A percentile compares a stretch with the other conserved stretches of the same genome.
These are phyloP conservation scores for Effrenium voratum DNA, from an alignment of 73 alveolate species.

Conservation along the genomic window DNA sequence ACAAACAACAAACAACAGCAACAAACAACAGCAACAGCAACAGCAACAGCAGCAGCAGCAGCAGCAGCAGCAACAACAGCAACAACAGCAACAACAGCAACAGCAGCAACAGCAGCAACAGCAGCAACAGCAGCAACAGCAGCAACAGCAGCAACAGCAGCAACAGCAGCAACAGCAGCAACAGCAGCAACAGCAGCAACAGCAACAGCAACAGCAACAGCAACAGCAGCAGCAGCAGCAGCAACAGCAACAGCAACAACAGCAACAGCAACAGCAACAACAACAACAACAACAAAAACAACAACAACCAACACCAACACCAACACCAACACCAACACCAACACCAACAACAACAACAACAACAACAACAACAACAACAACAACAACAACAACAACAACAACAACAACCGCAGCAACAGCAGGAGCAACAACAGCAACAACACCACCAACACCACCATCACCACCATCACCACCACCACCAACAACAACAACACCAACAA, in stretches of 20 bases:
- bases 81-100: background rate
- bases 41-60: conserved; percentile 22
- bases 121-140: background rate
- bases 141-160: background rate
- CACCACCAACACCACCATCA: too few species aligned
- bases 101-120: background rate
- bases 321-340: background rate
- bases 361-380: background rate
- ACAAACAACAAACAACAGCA: background rate
- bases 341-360: background rate
- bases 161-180: background rate
- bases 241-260: background rate
- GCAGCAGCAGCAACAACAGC: background rate
- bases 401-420: background rate
- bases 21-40: conserved; percentile 11
- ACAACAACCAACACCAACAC: background rate
- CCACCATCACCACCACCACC: too few species aligned
- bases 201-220: background rate
- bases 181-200: background rate
- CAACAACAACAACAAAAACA: background rate
- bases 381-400: background rate
- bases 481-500: too few species aligned
- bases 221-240: conserved; percentile 3
- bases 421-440: too few species aligned
- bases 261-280: background rate